Base-by-base conservation (phyloP, 2,329 filamentous ascomycete species). In the Colletotrichum sp. region DNA sequence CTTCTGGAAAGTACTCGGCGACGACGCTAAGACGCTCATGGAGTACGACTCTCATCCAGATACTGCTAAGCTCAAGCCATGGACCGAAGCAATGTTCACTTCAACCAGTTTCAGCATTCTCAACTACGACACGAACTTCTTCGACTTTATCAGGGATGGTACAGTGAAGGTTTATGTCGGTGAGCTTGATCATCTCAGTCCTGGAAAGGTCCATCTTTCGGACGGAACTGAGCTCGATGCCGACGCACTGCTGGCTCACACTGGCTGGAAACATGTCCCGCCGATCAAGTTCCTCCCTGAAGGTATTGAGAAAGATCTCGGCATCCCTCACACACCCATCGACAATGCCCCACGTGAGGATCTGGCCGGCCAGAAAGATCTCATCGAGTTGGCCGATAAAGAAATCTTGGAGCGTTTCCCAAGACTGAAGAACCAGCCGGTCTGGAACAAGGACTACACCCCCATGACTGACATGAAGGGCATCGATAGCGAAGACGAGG, bases 111-210 rank as follows among this genome's bases (percentile, higher is more conserved):
- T 93, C 34, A 89, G 89, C 64, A 92, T 94, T 64, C 85, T 91
- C 69, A 93, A 93, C 81, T 93, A 91, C 78, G 86, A 88, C 1
- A 89, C 86, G 7, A 85, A 90, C 78, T 89, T 93, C 78, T 90
- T 92, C 78, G 89, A 91, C 5, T 81, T 92, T 6, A 87, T 93
- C 26, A 86, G 85, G 44, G 81, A 84, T 21, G 91, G 89, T 21
- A 86, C 82, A 60, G 86, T 93, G 68, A 84, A 84, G n/a, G 82
- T 93, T 3, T 87, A 92, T 75, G 83, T 91, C 26, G 88, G 86
- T 8, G 88, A 93, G 71, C 84, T 93, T 8, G 83, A 82, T 2
- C 80, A 82, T 21, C 84, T 93, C 6, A 83, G 85, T 15, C 79
- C 84, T 5, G 81, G 85, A 16, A 87, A 84, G 0, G 87, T 93